Conservation (phyloP, 352 stramenopile genomes). For the Globisporangium acanthophoron region DNA sequence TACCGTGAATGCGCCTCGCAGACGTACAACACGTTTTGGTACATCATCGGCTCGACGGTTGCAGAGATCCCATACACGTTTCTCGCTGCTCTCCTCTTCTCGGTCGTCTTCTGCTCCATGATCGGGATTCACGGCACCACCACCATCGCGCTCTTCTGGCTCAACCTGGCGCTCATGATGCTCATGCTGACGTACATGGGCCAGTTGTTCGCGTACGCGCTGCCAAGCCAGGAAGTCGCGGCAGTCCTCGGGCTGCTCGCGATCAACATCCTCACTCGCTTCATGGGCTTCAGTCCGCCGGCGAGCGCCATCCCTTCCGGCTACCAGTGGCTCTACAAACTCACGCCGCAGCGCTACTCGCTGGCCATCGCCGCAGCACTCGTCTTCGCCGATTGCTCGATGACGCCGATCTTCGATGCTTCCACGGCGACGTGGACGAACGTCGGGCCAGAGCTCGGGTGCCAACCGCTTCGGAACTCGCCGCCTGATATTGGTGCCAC, state of each 20-base stretch:
- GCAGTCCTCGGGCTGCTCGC: neutral
- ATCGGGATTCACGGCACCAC: neutral
- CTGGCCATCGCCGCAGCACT: conserved; percentile 13
- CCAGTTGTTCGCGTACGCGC: neutral
- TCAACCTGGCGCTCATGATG: neutral
- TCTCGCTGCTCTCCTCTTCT: neutral
- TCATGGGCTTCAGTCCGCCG: neutral
- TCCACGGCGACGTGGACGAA: conserved; percentile 4
- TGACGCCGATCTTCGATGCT: neutral
- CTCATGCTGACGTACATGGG: neutral
- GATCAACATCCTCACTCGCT: neutral
- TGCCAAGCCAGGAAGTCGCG: neutral
- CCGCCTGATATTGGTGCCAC: conserved; percentile 18
- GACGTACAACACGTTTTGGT: no score
- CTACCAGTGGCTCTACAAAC: conserved; percentile 1
- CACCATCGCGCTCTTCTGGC: neutral
- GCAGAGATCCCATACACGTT: no score
- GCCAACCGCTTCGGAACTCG: conserved; percentile 14
- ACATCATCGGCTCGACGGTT: no score
- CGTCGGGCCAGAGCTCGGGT: conserved; percentile 3
- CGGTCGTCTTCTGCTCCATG: neutral
- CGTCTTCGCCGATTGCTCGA: conserved; percentile 12
- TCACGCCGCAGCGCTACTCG: conserved; percentile 12
- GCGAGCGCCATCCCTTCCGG: neutral
- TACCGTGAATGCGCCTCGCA: no score